A percentile compares a stretch with the other conserved stretches of the same genome.
Conservation (phyloP, 1,139 yeast genomes). For the Taphrina flavorubra region DNA sequence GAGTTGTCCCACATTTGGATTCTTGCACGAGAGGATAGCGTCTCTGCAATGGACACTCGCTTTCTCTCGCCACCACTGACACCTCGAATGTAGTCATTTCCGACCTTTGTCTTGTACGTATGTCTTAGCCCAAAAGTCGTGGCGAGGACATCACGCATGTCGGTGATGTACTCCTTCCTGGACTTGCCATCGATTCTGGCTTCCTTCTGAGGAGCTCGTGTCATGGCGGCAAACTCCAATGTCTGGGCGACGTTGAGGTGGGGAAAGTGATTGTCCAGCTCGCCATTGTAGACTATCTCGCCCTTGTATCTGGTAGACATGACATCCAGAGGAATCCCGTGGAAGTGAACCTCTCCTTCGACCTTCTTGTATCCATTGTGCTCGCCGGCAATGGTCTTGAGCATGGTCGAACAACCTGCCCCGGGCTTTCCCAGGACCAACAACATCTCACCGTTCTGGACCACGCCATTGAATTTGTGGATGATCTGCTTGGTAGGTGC, state of each 20-base stretch:
- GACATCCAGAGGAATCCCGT: slow-evolving; percentile 59
- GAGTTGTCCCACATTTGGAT: slow-evolving; percentile 76
- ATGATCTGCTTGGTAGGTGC: slow-evolving; percentile 64
- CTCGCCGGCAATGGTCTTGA: slow-evolving; percentile 64
- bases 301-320: slow-evolving; percentile 64
- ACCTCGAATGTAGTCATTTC: slow-evolving; percentile 74
- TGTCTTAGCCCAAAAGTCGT: slow-evolving; percentile 74
- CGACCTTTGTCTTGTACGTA: slow-evolving; percentile 70
- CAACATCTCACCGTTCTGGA: slow-evolving; percentile 61
- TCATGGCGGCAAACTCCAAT: slow-evolving; percentile 65
- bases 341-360: slow-evolving; percentile 59
- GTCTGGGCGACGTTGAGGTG: slow-evolving; percentile 76
- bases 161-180: slow-evolving; percentile 64
- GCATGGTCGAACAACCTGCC: slow-evolving; percentile 61
- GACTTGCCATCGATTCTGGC: slow-evolving; percentile 62
- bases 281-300: slow-evolving; percentile 75
- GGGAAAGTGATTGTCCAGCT: slow-evolving; percentile 61
- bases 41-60: slow-evolving; percentile 79
- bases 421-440: slow-evolving; percentile 58
- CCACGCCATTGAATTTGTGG: slow-evolving; percentile 55
- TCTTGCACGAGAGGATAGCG: slow-evolving; percentile 63
- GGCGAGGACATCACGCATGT: slow-evolving; percentile 69
- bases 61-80: slow-evolving; percentile 86
- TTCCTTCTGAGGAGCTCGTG: slow-evolving; percentile 66
- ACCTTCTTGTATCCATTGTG: slow-evolving; percentile 70